Percentiles rank a stretch among this genome's conserved stretches.
Conservation (phyloP, 257 asterid genomes). For the Vinca minor region DNA sequence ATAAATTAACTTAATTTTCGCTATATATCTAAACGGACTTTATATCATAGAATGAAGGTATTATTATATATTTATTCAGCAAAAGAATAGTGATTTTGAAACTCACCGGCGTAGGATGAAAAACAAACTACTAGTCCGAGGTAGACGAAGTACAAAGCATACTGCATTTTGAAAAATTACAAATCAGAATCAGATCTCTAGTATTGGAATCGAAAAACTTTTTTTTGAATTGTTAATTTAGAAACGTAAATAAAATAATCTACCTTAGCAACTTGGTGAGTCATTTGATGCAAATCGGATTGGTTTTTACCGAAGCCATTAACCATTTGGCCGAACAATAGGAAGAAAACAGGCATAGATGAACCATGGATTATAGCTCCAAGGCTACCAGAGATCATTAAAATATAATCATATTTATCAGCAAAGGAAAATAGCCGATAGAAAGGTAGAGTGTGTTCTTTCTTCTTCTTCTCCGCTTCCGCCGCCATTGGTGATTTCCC, state of each 20-base stretch:
- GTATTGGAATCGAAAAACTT: too few species aligned
- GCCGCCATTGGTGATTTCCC: conserved; percentile 38
- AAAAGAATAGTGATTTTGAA: too few species aligned
- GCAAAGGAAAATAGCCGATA: conserved; percentile 39
- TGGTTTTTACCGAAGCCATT: conserved; percentile 96
- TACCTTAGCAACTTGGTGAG: conserved; percentile 26
- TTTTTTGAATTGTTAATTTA: too few species aligned
- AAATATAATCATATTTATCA: conserved; percentile 28
- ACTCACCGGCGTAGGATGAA: conserved; percentile 92
- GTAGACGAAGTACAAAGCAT: conserved; percentile 88
- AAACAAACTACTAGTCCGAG: conserved; percentile 87
- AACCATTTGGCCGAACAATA: conserved; percentile 88
- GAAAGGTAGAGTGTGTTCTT: conserved; percentile 42
- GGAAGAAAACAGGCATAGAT: conserved; percentile 95
- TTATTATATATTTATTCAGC: too few species aligned
- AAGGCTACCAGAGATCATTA: conserved; percentile 35
- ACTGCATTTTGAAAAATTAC: conserved; percentile 53
- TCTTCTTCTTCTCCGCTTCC: conserved; percentile 43
- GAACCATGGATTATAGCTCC: conserved; percentile 95
- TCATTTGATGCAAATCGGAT: conserved; percentile 58
- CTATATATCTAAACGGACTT: too few species aligned
- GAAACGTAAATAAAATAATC: not conserved
- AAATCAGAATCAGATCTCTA: conserved; percentile 50
- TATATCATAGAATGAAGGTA: too few species aligned
- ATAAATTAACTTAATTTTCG: too few species aligned